A percentile compares a stretch with the other conserved stretches of the same genome.
Conservation (phyloP, 106 monocot genomes). For the Agapanthus africanus region DNA sequence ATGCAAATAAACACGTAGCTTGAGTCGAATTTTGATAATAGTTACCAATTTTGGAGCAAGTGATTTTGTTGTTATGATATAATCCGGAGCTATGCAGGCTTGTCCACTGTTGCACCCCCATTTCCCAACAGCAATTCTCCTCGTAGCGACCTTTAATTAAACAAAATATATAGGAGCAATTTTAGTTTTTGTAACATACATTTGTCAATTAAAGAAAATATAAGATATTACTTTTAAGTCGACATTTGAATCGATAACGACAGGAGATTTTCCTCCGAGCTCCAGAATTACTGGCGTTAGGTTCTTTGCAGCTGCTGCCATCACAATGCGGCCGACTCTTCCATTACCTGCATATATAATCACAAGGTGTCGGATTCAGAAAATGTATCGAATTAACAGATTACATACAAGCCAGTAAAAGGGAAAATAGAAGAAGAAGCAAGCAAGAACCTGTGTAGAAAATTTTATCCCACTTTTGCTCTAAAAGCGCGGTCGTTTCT, state of each 20-base stretch:
- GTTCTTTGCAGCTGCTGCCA: constrained; percentile 67
- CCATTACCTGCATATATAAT: constrained; percentile 38
- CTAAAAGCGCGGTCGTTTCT: constrained; percentile 63
- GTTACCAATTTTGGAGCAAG: constrained; percentile 60
- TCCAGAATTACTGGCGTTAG: constrained; percentile 65
- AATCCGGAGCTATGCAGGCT: constrained; percentile 66
- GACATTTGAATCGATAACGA: constrained; percentile 51
- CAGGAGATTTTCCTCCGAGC: constrained; percentile 73
- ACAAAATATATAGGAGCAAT: neutral
- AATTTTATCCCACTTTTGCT: constrained; percentile 89
- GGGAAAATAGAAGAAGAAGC: neutral
- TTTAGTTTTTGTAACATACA: too few species aligned
- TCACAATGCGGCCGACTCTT: constrained; percentile 49
- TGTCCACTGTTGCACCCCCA: constrained; percentile 73
- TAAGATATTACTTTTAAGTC: constrained; percentile 29
- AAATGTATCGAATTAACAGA: too few species aligned
- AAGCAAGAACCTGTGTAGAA: constrained; percentile 63
- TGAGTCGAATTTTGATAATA: neutral
- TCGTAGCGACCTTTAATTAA: constrained; percentile 43
- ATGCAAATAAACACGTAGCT: neutral
- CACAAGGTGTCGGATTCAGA: neutral
- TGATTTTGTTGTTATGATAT: constrained; percentile 54
- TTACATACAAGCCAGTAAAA: neutral
- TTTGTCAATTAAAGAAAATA: neutral
- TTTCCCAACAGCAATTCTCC: constrained; percentile 54